Evolutionary conservation across 2,329 filamentous ascomycete genomes (phyloP), one percentile per base, ranked within the genome.

Genomic region (Lachnellula occidentalis): DNA sequence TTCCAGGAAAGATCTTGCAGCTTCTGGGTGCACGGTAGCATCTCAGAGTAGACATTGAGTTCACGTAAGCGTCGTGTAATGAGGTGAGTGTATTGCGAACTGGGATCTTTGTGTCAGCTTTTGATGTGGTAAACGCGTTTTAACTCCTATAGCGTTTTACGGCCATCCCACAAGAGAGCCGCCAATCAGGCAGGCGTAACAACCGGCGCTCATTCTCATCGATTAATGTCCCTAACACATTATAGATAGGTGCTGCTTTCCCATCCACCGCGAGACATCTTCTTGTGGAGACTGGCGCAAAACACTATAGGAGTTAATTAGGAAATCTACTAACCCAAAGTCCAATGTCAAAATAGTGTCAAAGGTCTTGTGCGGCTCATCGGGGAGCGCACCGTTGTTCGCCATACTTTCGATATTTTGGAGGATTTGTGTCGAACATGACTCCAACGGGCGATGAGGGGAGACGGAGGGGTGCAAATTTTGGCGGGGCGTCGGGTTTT

Each of bases 11-110:
- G 79, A 53, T 94, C 88, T 6, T 81, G 75, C 21, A 95, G 73
- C 76, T 92, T 92, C 66, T 87, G 85, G 45, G 87, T 95, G 73
- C 91, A 95, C 21, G 88, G 88, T 43, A 95, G 82, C 85, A 95
- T 87, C 75, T 96, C 91, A 58, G 84, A 84, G 76, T 88, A 96
- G 70, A 95, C 81, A 74, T 86, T 87, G 72, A 95, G 80, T 64
- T 87, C 83, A 63, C 90, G 81, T 27, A 95, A 79, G 34, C 89
- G 82, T 52, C 89, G 51, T 8, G 66, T 65, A 36, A 67, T 67
- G n/a, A 92, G 76, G 70, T 91, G 87, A 41, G 82, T 85, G 66
- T 85, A 87, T 72, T 89, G 86, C 22, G 81, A 86, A 61, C 71
- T 74, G 55, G 12, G 45, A 14, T 24, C 24, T 45, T 46, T 31